These are phyloP conservation scores for Ogataea pini DNA, from an alignment of 805 yeast genomes.

Conservation along the genomic window DNA sequence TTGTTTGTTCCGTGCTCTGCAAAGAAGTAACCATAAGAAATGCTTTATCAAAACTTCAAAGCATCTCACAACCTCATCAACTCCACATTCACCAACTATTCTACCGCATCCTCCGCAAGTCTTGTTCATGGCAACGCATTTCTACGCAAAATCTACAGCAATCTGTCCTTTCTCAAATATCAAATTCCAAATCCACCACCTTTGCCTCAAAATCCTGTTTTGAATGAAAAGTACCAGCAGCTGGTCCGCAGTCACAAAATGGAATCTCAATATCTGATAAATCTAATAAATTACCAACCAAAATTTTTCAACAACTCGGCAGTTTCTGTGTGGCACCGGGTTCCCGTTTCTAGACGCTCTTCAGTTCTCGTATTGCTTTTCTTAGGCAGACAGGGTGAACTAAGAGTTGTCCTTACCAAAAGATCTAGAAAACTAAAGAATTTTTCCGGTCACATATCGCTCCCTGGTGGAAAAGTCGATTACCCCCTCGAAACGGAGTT, in stretches of 20 bases:
- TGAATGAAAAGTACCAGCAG: slow-evolving; percentile 12
- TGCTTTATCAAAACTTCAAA: slow-evolving; percentile 25
- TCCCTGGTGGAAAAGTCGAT: slow-evolving; percentile 95
- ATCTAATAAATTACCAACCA: slow-evolving; percentile 38
- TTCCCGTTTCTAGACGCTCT: slow-evolving; percentile 71
- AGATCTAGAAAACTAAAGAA: slow-evolving; percentile 66
- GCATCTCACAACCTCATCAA: slow-evolving; percentile 20
- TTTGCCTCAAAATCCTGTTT: slow-evolving; percentile 7
- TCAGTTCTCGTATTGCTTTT: slow-evolving; percentile 78
- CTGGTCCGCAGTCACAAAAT: slow-evolving; percentile 29
- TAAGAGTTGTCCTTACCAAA: slow-evolving; percentile 76
- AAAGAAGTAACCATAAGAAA: no score
- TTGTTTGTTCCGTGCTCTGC: no score
- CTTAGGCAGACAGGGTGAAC: slow-evolving; percentile 68
- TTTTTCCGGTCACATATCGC: slow-evolving; percentile 87
- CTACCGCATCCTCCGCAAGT: slow-evolving; percentile 14
- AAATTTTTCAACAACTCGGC: slow-evolving; percentile 34
- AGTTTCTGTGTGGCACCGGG: slow-evolving; percentile 57
- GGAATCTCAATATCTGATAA: slow-evolving; percentile 38
- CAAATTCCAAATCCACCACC: slow-evolving; percentile 29
- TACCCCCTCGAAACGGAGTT: slow-evolving; percentile 61
- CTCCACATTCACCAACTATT: slow-evolving; percentile 24
- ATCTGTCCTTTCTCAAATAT: slow-evolving; percentile 22
- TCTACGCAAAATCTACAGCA: slow-evolving; percentile 18
- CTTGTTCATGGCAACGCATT: slow-evolving; percentile 17